Percentiles rank a stretch among this genome's conserved stretches.
phyloP scores from a whole-genome alignment of 768 basidiomycete genomes.

The Calocybe gangraenosa region DNA sequence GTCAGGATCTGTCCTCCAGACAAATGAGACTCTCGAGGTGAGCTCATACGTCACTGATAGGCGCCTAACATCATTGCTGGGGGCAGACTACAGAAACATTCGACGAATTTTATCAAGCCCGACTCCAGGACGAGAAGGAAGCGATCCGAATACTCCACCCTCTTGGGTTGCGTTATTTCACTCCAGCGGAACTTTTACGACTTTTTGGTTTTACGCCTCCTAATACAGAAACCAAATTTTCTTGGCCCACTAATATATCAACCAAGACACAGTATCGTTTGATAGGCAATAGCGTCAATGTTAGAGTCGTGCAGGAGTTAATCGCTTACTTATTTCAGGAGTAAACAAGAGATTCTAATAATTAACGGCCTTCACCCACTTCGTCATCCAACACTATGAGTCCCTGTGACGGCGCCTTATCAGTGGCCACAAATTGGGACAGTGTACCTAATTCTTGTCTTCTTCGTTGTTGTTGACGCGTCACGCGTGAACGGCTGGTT shows the following conservation, averaged over 20 bases:
- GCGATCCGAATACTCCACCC: conserved; percentile 54
- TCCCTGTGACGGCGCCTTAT: no score
- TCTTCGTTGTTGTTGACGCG: no score
- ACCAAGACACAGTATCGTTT: conserved; percentile 69
- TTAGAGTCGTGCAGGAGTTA: conserved; percentile 60
- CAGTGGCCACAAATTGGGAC: no score
- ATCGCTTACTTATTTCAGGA: conserved; percentile 54
- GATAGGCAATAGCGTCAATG: conserved; percentile 83
- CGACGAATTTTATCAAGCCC: conserved; percentile 46
- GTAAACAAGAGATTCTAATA: not conserved
- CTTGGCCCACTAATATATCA: conserved; percentile 62
- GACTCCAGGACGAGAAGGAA: conserved; percentile 30
- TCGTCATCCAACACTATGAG: no score
- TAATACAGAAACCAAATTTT: conserved; percentile 27
- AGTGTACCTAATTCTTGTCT: no score
- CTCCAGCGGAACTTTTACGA: conserved; percentile 66
- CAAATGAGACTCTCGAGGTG: conserved; percentile 64
- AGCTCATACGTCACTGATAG: conserved; percentile 10
- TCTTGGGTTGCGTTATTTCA: conserved; percentile 70
- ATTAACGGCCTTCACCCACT: no score
- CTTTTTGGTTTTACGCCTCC: conserved; percentile 55
- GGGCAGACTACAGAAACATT: conserved; percentile 59
- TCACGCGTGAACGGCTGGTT: no score
- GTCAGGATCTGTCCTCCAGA: conserved; percentile 73
- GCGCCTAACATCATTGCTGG: not conserved